A percentile compares a stretch with the other conserved stretches of the same genome.
Conservation (phyloP, 352 stramenopile species). For the Globisporangium iwayamae region DNA sequence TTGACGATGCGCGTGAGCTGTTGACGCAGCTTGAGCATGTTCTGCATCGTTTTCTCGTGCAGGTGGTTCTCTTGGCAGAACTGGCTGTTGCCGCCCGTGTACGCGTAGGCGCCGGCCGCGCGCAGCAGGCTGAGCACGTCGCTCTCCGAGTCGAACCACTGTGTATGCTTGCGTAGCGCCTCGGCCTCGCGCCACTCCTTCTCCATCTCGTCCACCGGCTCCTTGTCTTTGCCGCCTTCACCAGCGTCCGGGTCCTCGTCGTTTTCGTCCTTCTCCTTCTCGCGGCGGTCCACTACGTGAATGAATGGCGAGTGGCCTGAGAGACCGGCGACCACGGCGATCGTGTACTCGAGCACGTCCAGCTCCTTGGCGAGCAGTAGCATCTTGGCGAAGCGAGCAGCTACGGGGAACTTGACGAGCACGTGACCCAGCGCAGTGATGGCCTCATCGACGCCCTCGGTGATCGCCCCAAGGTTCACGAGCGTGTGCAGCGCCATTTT, state of each 20-base stretch:
- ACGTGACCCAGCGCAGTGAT: conserved; percentile 81
- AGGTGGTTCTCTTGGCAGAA: conserved; percentile 79
- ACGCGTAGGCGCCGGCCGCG: conserved; percentile 75
- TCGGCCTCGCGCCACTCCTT: conserved; percentile 74
- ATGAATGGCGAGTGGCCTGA: conserved; percentile 79
- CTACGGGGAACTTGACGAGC: conserved; percentile 86
- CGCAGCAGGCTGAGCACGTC: conserved; percentile 78
- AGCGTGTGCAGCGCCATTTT: conserved; percentile 85
- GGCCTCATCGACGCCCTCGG: conserved; percentile 41
- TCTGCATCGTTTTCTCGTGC: conserved; percentile 86
- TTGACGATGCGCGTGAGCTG: conserved; percentile 85
- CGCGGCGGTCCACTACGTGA: conserved; percentile 47
- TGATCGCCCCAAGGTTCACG: conserved; percentile 70
- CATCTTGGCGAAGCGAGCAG: conserved; percentile 89
- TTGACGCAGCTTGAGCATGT: conserved; percentile 83
- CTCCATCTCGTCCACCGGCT: conserved; percentile 62
- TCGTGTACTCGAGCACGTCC: conserved; percentile 70
- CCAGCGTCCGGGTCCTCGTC: conserved; percentile 22
- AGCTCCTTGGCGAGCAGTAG: conserved; percentile 77
- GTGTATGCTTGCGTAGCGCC: conserved; percentile 59
- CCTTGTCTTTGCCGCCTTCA: conserved; percentile 23
- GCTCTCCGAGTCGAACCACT: conserved; percentile 81
- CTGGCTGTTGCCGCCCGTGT: conserved; percentile 45
- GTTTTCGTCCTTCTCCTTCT: conserved; percentile 36
- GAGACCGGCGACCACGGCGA: conserved; percentile 73